These are phyloP conservation scores for Penicillium sp. DNA, from an alignment of 2,329 filamentous ascomycete genomes.

Conservation along the genomic window DNA sequence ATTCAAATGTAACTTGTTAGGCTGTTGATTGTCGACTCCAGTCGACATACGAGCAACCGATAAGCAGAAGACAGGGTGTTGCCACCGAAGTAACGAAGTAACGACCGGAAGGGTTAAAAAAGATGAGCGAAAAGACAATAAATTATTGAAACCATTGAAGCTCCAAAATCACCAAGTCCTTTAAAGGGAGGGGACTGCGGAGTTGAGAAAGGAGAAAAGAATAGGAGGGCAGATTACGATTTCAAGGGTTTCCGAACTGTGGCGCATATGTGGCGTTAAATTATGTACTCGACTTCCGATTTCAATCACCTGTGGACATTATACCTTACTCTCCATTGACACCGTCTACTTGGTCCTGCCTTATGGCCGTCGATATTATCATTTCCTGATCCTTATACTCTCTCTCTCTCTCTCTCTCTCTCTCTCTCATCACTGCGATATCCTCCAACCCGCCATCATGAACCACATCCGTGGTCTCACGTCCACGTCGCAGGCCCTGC, in stretches of 20 bases:
- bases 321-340: neutral
- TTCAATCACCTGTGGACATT: too few species aligned
- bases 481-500: slow-evolving; percentile 31
- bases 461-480: slow-evolving; percentile 32
- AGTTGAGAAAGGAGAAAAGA: slow-evolving; percentile 8
- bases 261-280: slow-evolving; percentile 23
- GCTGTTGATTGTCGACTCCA: slow-evolving; percentile 48
- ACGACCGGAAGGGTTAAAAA: slow-evolving; percentile 21
- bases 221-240: slow-evolving; percentile 22
- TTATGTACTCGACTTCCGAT: slow-evolving; percentile 7
- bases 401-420: slow-evolving; percentile 1
- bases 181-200: slow-evolving; percentile 12
- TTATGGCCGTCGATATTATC: neutral
- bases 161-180: slow-evolving; percentile 13
- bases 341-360: neutral
- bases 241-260: slow-evolving; percentile 19
- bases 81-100: slow-evolving; percentile 27
- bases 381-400: neutral
- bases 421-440: neutral
- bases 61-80: slow-evolving; percentile 18
- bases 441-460: slow-evolving; percentile 17
- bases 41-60: slow-evolving; percentile 50
- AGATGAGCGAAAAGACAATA: slow-evolving; percentile 7
- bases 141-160: slow-evolving; percentile 29
- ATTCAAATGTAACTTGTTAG: slow-evolving; percentile 49